Evolutionary conservation across 2,329 filamentous ascomycete genomes (phyloP).

Genomic region (Aspergillus sp.): DNA sequence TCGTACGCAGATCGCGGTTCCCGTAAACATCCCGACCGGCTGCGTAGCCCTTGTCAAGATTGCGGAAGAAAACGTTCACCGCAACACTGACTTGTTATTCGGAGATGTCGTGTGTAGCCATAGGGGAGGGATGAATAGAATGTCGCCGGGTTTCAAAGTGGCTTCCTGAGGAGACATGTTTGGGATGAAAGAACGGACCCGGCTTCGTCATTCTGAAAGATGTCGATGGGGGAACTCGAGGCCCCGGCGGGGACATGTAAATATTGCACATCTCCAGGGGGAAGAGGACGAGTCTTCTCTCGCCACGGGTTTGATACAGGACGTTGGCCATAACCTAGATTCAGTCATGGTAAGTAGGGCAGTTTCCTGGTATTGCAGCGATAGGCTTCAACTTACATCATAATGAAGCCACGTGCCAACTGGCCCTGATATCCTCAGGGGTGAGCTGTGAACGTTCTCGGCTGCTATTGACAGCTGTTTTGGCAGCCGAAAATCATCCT

Average conservation of each 20-base stretch:
- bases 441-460: conserved; percentile 69
- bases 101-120: conserved; percentile 69
- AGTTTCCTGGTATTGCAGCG: too few relatives aligned
- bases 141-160: conserved; percentile 63
- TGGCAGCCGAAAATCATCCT: conserved; percentile 67
- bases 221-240: conserved; percentile 73
- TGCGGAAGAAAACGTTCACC: conserved; percentile 86
- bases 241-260: conserved; percentile 70
- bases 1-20: conserved; percentile 82
- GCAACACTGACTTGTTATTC: conserved; percentile 59
- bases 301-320: conserved; percentile 71
- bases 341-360: too few relatives aligned
- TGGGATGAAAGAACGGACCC: conserved; percentile 51
- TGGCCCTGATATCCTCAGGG: conserved; percentile 71
- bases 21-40: conserved; percentile 79
- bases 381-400: conserved; percentile 50
- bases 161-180: conserved; percentile 64
- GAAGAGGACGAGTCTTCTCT: conserved; percentile 70
- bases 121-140: conserved; percentile 74
- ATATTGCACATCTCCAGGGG: conserved; percentile 66
- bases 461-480: conserved; percentile 53
- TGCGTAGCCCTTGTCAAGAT: conserved; percentile 63
- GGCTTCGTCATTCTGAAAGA: conserved; percentile 50
- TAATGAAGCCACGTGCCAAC: conserved; percentile 90
- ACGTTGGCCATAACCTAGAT: conserved; percentile 77